Evolutionary conservation across 208 protist species (phyloP), one percentile per base, ranked within the genome.

Genomic region (Lotmaria passim): DNA sequence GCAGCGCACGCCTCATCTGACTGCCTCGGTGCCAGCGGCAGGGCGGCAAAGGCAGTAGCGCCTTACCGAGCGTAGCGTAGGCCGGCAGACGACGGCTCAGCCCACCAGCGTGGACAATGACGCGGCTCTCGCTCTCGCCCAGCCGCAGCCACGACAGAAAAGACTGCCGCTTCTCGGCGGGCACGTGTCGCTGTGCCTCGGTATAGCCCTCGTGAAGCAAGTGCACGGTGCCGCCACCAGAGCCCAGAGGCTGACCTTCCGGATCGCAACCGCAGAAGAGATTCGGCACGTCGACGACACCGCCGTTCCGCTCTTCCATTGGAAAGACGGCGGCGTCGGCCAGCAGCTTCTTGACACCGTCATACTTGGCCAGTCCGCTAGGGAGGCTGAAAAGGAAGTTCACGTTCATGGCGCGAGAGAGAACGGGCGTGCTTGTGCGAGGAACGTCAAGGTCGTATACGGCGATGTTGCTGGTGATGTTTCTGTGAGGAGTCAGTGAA

Each of bases 21-120:
- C 78, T 73, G 17, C 75, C 74, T 51, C 78, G 78, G 28, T 64
- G 52, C 48, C 69, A 61, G 17, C 50, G 73, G 47, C 78, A 71
- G 24, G 72, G 72, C 39, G 79, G 83, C 53, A 85, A 39, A 14
- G 84, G 84, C 63, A 71, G 47, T n/a, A 89, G 74, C 24, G 74
- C 48, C 44, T 89, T 89, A 7, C 84, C 80, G 23, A 70, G 15
- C 8, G 80, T 47, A 14, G 67, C 74, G 51, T 89, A 89, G 39
- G 72, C 69, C 7, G 77, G 84, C 57, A 89, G 69, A 8, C 80
- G 76, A n/a, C 84, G 79, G 56, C 77, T 86, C 39, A 79, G 73
- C 1, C 84, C 84, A 41, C 80, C 84, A 4, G 77, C 77, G 59
- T 84, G 80, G n/a, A 89, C 56, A 36, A 89, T 62, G 34, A 83